A percentile compares a stretch with the other conserved stretches of the same genome.
Evolutionary conservation across 805 yeast genomes (phyloP).

Genomic region (Tetrapisispora iriomotensis): DNA sequence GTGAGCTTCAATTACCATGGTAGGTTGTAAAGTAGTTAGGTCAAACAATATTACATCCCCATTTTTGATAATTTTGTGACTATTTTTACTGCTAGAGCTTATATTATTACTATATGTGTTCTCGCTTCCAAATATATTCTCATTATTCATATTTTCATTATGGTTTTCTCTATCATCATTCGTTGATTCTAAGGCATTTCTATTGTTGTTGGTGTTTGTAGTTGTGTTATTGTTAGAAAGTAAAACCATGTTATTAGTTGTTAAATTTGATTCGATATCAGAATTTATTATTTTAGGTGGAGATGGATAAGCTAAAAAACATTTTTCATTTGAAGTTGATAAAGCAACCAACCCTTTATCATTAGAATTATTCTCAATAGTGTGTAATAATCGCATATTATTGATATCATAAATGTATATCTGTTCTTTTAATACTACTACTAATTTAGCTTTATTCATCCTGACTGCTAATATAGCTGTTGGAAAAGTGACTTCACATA

Average conservation of each 20-base stretch:
- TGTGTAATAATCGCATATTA: slow-evolving; percentile 54
- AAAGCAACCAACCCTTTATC: slow-evolving; percentile 53
- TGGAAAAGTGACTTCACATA: slow-evolving; percentile 67
- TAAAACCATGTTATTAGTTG: slow-evolving; percentile 21
- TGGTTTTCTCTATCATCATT: slow-evolving; percentile 2
- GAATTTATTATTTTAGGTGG: slow-evolving; percentile 48
- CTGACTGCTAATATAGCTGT: slow-evolving; percentile 49
- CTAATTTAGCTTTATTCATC: slow-evolving; percentile 54
- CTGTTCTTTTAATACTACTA: slow-evolving; percentile 54
- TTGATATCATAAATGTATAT: slow-evolving; percentile 65
- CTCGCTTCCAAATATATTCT: too few relatives aligned
- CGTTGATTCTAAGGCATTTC: background rate
- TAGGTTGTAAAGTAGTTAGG: slow-evolving; percentile 49
- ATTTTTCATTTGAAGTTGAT: slow-evolving; percentile 42
- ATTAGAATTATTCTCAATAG: slow-evolving; percentile 39
- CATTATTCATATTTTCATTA: slow-evolving; percentile 4
- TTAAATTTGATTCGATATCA: slow-evolving; percentile 23
- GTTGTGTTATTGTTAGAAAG: background rate
- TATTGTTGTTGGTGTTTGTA: slow-evolving; percentile 5
- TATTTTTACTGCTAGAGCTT: slow-evolving; percentile 4
- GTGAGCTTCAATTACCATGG: slow-evolving; percentile 66
- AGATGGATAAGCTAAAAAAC: slow-evolving; percentile 63
- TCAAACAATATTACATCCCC: slow-evolving; percentile 67
- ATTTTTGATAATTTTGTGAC: slow-evolving; percentile 25
- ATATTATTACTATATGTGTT: background rate